Percentiles rank a stretch among this genome's conserved stretches.
These are phyloP conservation scores for Teunomyces kruisii DNA, from an alignment of 805 yeast species.

Conservation along the genomic window DNA sequence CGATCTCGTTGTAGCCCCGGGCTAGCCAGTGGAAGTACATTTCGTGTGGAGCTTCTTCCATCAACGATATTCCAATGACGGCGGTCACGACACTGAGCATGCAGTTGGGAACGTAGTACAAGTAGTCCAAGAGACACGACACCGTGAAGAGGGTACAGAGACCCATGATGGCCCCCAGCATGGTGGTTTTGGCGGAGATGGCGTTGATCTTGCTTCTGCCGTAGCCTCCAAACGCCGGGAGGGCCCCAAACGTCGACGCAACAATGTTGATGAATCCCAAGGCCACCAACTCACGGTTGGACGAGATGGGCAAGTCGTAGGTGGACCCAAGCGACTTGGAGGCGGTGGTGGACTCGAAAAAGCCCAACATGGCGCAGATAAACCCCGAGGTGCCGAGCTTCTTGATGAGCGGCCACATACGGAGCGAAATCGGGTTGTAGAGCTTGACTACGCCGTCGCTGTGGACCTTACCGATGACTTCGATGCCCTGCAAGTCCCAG, in stretches of 20 bases:
- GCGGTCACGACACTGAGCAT: conserved; percentile 78
- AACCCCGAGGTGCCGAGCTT: conserved; percentile 67
- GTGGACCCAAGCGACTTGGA: conserved; percentile 79
- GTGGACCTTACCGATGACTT: conserved; percentile 66
- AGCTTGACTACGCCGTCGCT: conserved; percentile 45
- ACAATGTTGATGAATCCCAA: conserved; percentile 73
- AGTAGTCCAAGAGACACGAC: conserved; percentile 54
- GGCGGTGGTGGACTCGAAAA: conserved; percentile 92
- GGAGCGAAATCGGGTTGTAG: conserved; percentile 54
- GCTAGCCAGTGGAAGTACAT: conserved; percentile 69
- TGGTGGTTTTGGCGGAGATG: conserved; percentile 77
- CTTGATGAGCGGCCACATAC: conserved; percentile 49
- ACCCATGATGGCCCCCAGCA: conserved; percentile 84
- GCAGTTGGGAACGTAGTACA: conserved; percentile 77
- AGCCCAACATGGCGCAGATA: conserved; percentile 80
- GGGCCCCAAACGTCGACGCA: conserved; percentile 63
- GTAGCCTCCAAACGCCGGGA: conserved; percentile 95
- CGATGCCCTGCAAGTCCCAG: conserved; percentile 59
- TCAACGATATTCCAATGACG: conserved; percentile 58
- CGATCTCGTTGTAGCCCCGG: conserved; percentile 73
- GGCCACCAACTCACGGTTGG: conserved; percentile 90
- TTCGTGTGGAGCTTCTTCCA: conserved; percentile 86
- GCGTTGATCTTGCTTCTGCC: conserved; percentile 91
- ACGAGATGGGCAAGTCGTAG: conserved; percentile 70
- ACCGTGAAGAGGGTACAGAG: conserved; percentile 67